These are phyloP conservation scores for Veloboletus limbatus DNA, from an alignment of 1,284 basidiomycete species.

Conservation along the genomic window DNA sequence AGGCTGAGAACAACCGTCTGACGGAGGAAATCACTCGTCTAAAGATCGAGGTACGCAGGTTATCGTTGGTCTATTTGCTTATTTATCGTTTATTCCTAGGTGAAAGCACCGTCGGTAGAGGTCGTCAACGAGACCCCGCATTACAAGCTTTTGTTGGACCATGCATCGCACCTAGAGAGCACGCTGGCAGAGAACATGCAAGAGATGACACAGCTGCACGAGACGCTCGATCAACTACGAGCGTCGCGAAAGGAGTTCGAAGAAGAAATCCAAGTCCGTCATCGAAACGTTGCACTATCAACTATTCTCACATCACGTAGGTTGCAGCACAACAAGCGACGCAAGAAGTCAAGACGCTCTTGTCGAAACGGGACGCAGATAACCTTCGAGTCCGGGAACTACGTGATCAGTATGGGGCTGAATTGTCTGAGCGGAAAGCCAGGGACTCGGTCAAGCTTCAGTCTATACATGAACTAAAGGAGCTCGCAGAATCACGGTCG, in stretches of 20 bases:
- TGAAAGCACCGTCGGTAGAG: constrained; percentile 44
- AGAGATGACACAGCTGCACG: constrained; percentile 39
- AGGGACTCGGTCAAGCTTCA: constrained; percentile 62
- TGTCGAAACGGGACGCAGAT: constrained; percentile 73
- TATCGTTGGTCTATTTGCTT: neutral
- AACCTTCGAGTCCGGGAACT: constrained; percentile 75
- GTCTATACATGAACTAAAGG: constrained; percentile 71
- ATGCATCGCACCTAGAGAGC: constrained; percentile 42
- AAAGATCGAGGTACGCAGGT: constrained; percentile 43
- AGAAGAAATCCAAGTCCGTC: constrained; percentile 43
- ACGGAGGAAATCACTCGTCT: constrained; percentile 41
- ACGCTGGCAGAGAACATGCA: constrained; percentile 37
- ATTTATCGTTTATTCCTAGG: constrained; percentile 33
- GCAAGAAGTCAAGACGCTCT: constrained; percentile 53
- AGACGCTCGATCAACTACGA: constrained; percentile 41
- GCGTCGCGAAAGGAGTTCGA: constrained; percentile 46
- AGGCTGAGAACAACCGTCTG: constrained; percentile 42
- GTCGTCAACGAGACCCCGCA: constrained; percentile 44
- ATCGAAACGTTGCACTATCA: constrained; percentile 8
- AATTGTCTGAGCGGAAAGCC: constrained; percentile 71
- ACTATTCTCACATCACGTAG: constrained; percentile 37
- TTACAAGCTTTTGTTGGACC: constrained; percentile 49
- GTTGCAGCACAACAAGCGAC: constrained; percentile 43
- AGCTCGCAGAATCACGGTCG: constrained; percentile 67
- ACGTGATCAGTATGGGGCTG: constrained; percentile 74